Base-by-base conservation (phyloP, 148 eudicot species). In the Spergularia bocconei region DNA sequence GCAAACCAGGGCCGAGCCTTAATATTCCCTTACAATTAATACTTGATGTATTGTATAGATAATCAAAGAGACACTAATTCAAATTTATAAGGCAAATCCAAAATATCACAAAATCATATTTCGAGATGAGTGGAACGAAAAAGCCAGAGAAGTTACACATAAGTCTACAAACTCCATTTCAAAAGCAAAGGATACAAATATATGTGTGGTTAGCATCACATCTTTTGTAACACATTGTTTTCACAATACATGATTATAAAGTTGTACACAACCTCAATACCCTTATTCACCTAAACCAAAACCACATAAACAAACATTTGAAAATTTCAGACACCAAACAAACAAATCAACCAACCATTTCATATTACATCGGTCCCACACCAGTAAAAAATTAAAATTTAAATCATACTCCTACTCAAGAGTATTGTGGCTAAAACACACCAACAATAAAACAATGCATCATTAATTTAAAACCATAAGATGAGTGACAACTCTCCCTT, bases 381-480 rank as follows among this genome's bases (percentile, higher is more conserved):
- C 39, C 4, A 23, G 59, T 69, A 21, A 69, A 69, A 15, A 52
- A 52, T 2, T 20, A 60, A 10, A 60, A 11, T 7, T 23, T 25
- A 23, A 61, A 21, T 25, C 0, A 44, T 44, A 44, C 48, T 6
- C 48, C 0, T 0, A 2, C 36, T 29, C 36, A 29, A 29, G 2
- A 29, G 3, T 65, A 63, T 39, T 71, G 57, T 77, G 79, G 79
- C 70, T 69, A 52, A 69, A 50, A 69, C 39, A 64, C 21, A 36
- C 39, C n/a, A 64, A 36, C 19, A 13, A 36, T 50, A 64, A 7
- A 4, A 29, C 36, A 29, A 29, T 29, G 36, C 36, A 29, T 9
- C 41, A 16, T 65, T 38, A 16, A 39, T 6, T 65, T 65, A 20
- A 59, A 68, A 68, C 71, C 71, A 68, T 50, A 52, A 20, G 54